Percentiles rank a stretch among this genome's conserved stretches.
These are phyloP conservation scores for Alternaria hordeiaustralica DNA, from an alignment of 2,329 filamentous ascomycete species.

Conservation along the genomic window DNA sequence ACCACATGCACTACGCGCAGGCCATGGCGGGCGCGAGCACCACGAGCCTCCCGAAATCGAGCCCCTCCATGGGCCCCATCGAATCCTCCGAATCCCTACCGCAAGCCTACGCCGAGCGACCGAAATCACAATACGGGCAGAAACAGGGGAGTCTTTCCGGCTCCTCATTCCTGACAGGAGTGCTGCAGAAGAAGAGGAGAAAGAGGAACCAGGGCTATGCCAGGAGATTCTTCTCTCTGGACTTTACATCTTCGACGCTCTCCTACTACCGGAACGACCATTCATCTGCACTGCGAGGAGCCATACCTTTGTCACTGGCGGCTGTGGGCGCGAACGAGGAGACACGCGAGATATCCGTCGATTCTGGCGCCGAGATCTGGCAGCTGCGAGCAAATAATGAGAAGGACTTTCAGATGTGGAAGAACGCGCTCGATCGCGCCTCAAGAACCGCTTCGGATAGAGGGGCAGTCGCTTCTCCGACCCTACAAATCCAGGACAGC, in stretches of 20 bases:
- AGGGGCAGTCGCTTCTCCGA: constrained; percentile 34
- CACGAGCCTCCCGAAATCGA: constrained; percentile 47
- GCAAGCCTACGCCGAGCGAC: constrained; percentile 47
- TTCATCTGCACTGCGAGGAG: constrained; percentile 88
- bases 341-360: constrained; percentile 90
- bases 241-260: constrained; percentile 90
- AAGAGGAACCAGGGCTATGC: constrained; percentile 96
- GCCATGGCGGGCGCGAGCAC: constrained; percentile 58
- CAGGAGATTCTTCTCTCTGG: constrained; percentile 91
- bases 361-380: constrained; percentile 97
- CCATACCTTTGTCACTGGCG: constrained; percentile 89
- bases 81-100: constrained; percentile 61
- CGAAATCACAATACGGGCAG: constrained; percentile 46
- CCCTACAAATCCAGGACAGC: constrained; percentile 36
- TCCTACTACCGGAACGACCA: constrained; percentile 97
- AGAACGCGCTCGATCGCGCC: constrained; percentile 80
- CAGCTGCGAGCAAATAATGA: constrained; percentile 83
- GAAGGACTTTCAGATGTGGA: constrained; percentile 89
- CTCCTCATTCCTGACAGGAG: constrained; percentile 77
- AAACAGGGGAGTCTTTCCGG: constrained; percentile 26
- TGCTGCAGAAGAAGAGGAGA: constrained; percentile 85
- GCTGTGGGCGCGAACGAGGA: constrained; percentile 89
- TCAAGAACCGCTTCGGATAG: constrained; percentile 59
- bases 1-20: constrained; percentile 68
- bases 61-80: constrained; percentile 51